Conservation (phyloP, 2,329 filamentous ascomycete species). For the Fusarium sp. region DNA sequence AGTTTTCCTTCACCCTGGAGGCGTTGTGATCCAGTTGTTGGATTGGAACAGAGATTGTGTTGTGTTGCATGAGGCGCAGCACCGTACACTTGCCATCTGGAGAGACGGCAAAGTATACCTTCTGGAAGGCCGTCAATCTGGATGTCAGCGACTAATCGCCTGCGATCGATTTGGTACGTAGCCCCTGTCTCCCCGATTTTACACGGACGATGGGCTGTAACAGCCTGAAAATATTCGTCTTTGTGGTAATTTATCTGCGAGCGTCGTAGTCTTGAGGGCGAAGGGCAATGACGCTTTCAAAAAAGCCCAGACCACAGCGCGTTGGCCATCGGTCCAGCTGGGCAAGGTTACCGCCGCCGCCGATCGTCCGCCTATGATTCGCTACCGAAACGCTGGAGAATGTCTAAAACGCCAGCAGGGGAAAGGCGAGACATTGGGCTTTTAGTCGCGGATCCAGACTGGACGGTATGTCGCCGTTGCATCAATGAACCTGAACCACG, state of each 20-base stretch:
- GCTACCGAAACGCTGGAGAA: conserved; percentile 52
- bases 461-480: conserved; percentile 11
- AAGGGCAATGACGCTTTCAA: conserved; percentile 1
- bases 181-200: conserved; percentile 6
- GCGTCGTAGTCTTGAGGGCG: background rate
- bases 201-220: background rate
- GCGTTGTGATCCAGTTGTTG: conserved; percentile 11
- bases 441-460: conserved; percentile 26
- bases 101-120: conserved; percentile 23
- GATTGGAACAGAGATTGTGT: conserved; percentile 39
- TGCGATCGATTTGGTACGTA: background rate
- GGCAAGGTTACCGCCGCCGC: conserved; percentile 48
- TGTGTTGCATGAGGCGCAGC: conserved; percentile 44
- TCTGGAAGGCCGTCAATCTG: conserved; percentile 40
- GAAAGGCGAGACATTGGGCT: conserved; percentile 40
- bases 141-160: background rate
- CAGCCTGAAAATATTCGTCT: background rate
- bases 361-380: conserved; percentile 48
- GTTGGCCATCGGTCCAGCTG: conserved; percentile 45
- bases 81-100: conserved; percentile 28
- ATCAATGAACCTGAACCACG: conserved; percentile 28
- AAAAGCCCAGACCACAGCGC: conserved; percentile 23
- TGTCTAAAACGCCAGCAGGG: conserved; percentile 37
- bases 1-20: conserved; percentile 2
- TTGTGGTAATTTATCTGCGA: conserved; percentile 3